Base-by-base conservation (phyloP, 805 yeast species). In the Millerozyma miso region DNA sequence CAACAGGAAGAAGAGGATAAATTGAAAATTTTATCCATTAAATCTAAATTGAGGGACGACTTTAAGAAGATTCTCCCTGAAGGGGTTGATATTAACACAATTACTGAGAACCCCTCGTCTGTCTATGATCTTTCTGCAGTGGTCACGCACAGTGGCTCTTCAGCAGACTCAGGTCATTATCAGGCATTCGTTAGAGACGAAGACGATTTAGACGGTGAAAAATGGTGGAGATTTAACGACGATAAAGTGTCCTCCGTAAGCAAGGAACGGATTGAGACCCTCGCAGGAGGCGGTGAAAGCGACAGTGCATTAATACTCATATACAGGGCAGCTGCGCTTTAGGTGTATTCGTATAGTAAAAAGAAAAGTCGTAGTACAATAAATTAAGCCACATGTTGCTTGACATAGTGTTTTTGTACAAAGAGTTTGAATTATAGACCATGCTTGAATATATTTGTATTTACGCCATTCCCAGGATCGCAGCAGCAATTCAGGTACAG, bases 261-360 rank as follows among this genome's bases (percentile, higher is more conserved):
- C 48, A 85, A 80, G 57, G 93, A 89, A 40, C 88, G 80, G 58
- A 81, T 93, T 47, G 96, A 89, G 62, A 64, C 77, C 43, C 74
- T 93, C 51, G 86, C 97, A 4, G 99, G 99, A 35, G 99, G 99
- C 44, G 97, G 98, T 44, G 99, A 95, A 69, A 81, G 96, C 53
- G 99, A 93, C 64, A 82, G 93, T 56, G 99, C 99, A 2, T 77
- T 93, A 62, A 83, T 93, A 43, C 74, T 91, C 52, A 67, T 93
- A 42, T 93, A 93, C 71, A 84, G 83, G 59, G 95, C 88, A 4
- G 78, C 84, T 50, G 95, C 91, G 15, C 67, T 84, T 51, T 58
- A 41, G 52, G 16, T 15, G 37, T 7, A 23, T n/a, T n/a, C n/a
- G n/a, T n/a, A n/a, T n/a, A n/a, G n/a, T n/a, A n/a, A n/a, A n/a